Percentiles rank a stretch among this genome's conserved stretches.
Evolutionary conservation across 2,329 filamentous ascomycete genomes (phyloP).

Genomic region (Cryphonectria naterciae): DNA sequence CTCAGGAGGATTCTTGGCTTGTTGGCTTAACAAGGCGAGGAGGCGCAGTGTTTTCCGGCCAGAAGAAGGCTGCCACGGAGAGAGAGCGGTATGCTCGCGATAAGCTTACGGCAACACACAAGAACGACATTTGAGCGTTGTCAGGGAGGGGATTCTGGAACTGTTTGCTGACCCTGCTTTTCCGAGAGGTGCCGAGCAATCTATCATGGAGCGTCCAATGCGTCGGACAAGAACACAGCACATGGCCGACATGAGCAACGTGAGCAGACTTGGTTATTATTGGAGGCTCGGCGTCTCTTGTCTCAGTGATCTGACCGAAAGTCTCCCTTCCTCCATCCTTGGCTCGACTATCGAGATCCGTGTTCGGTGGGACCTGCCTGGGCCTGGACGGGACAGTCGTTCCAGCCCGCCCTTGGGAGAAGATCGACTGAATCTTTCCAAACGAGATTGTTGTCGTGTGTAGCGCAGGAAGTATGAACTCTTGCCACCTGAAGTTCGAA

Average conservation of each 20-base stretch:
- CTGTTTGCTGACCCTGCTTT: background rate
- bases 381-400: background rate
- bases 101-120: background rate
- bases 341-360: background rate
- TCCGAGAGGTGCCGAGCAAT: background rate
- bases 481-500: background rate
- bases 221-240: background rate
- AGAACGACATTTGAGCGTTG: background rate
- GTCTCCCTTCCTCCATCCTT: background rate
- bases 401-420: background rate
- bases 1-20: background rate
- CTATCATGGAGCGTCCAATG: background rate
- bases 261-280: background rate
- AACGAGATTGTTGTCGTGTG: background rate
- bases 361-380: background rate
- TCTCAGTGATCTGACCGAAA: background rate
- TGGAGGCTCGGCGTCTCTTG: background rate
- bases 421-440: background rate
- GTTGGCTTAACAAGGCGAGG: background rate
- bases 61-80: no score
- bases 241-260: background rate
- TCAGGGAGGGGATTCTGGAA: background rate
- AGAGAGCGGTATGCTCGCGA: background rate
- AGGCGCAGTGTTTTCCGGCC: no score
- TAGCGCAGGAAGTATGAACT: background rate